phyloP scores from a whole-genome alignment of 805 yeast genomes.

The Ogataea ramenticola region DNA sequence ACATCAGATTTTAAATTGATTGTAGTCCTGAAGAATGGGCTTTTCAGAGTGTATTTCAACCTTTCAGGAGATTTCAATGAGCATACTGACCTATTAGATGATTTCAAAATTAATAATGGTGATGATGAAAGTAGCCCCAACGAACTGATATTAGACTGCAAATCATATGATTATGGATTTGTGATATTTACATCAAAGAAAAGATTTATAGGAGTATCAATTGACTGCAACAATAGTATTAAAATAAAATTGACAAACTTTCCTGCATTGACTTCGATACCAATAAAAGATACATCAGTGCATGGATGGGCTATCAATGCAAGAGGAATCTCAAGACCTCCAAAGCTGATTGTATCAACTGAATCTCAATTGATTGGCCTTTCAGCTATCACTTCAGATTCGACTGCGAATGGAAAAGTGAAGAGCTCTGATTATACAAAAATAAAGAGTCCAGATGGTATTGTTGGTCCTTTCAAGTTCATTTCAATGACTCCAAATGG shows the following conservation, averaged over 20 bases:
- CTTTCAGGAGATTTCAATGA: slow-evolving; percentile 63
- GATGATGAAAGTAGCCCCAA: background rate
- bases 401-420: background rate
- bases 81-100: slow-evolving; percentile 29
- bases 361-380: background rate
- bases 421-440: no score
- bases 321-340: background rate
- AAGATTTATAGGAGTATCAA: slow-evolving; percentile 30
- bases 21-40: slow-evolving; percentile 46
- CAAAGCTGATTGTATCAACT: background rate
- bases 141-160: slow-evolving; percentile 24
- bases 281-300: background rate
- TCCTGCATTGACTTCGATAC: background rate
- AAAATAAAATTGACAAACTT: background rate
- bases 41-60: slow-evolving; percentile 52
- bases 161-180: slow-evolving; percentile 36
- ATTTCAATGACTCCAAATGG: slow-evolving; percentile 40
- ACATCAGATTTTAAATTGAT: slow-evolving; percentile 45
- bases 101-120: slow-evolving; percentile 8
- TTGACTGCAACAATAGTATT: background rate
- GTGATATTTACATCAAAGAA: slow-evolving; percentile 33
- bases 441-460: background rate
- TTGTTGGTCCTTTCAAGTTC: slow-evolving; percentile 11
- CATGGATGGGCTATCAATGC: background rate
- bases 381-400: background rate